Evolutionary conservation across 148 eudicot species (phyloP).

Genomic region (Nepenthes mirabilis): DNA sequence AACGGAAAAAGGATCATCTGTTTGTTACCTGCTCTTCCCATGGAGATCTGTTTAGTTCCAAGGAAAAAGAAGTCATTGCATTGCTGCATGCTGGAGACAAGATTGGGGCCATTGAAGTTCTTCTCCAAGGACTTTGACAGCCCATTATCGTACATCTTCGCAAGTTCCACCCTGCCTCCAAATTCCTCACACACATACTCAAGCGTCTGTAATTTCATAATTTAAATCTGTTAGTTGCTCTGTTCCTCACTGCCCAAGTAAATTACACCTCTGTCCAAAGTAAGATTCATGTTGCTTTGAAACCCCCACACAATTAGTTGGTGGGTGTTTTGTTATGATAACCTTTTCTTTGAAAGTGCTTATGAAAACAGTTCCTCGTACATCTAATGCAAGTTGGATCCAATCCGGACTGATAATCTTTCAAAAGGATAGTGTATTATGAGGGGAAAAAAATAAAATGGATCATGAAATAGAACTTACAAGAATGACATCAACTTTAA

Average conservation of each 20-base stretch:
- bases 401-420: too few species aligned
- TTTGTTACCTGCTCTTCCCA: constrained; percentile 54
- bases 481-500: constrained; percentile 62
- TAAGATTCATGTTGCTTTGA: too few species aligned
- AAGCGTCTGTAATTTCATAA: constrained; percentile 21
- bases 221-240: too few species aligned
- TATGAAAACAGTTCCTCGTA: too few species aligned
- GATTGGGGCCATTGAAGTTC: constrained; percentile 50
- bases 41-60: constrained; percentile 47
- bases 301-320: too few species aligned
- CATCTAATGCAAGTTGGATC: too few species aligned
- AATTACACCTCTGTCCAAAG: too few species aligned
- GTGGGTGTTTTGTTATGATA: too few species aligned
- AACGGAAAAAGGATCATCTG: not conserved
- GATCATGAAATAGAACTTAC: constrained; percentile 16
- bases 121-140: constrained; percentile 35
- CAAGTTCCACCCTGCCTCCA: constrained; percentile 55
- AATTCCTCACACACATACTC: constrained; percentile 44
- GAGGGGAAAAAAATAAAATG: not conserved
- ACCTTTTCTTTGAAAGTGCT: too few species aligned
- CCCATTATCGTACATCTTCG: constrained; percentile 42
- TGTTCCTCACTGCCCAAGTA: too few species aligned
- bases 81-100: constrained; percentile 57
- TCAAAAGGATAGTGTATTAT: too few species aligned
- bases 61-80: constrained; percentile 64